These are phyloP conservation scores for Argentina anserina DNA, from an alignment of 306 rosid species.

Conservation along the genomic window DNA sequence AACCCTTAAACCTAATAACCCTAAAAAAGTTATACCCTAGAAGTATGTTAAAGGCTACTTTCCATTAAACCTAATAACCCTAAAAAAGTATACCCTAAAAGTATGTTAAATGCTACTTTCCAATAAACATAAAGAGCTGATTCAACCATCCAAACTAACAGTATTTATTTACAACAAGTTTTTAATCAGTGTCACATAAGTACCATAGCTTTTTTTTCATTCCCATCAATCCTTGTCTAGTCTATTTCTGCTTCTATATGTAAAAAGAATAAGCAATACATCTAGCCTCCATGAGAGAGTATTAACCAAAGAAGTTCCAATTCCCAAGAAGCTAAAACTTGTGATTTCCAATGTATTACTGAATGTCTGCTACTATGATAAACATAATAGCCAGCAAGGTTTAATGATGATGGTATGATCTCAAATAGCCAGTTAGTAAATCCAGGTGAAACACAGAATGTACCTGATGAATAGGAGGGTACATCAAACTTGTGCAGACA, in stretches of 20 bases:
- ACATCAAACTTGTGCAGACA: conserved; percentile 77
- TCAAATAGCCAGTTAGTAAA: not conserved
- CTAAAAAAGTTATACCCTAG: no score
- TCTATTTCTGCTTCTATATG: not conserved
- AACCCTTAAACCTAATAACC: not conserved
- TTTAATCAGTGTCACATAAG: not conserved
- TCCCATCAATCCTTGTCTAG: not conserved
- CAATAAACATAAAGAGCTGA: conserved; percentile 5
- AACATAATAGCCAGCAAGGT: not conserved
- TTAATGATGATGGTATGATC: not conserved
- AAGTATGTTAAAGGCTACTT: not conserved
- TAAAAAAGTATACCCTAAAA: no score
- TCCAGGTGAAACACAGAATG: not conserved
- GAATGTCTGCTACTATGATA: not conserved
- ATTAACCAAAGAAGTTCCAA: not conserved
- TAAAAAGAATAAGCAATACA: not conserved
- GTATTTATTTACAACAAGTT: not conserved
- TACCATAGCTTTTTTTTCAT: not conserved
- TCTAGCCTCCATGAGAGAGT: not conserved
- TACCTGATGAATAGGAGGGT: conserved; percentile 97
- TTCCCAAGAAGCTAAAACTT: not conserved
- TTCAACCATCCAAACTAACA: not conserved
- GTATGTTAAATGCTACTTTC: not conserved
- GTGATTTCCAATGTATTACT: not conserved
- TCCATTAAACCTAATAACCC: not conserved